Conservation (phyloP, 805 yeast species). For the Wickerhamiella shivajii region DNA sequence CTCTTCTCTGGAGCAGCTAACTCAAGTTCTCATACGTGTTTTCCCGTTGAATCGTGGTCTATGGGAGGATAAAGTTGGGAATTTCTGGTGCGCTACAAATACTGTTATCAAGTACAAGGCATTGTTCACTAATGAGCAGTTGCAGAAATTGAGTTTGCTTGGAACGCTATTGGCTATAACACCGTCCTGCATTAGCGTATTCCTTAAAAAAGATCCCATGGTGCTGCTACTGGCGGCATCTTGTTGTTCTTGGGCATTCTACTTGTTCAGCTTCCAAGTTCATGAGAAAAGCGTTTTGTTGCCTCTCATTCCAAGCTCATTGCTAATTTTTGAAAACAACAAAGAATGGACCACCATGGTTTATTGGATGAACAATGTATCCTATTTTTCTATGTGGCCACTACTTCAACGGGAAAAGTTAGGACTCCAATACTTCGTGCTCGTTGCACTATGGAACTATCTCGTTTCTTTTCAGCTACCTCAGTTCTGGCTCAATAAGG, state of each 20-base stretch:
- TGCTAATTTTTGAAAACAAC: constrained; percentile 39
- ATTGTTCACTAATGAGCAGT: constrained; percentile 37
- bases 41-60: constrained; percentile 90
- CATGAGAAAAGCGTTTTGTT: constrained; percentile 86
- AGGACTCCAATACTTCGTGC: constrained; percentile 51
- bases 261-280: constrained; percentile 83
- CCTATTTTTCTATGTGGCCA: constrained; percentile 81
- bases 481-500: constrained; percentile 32
- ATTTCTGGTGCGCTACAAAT: constrained; percentile 94
- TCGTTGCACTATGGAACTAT: constrained; percentile 61
- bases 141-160: constrained; percentile 37
- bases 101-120: constrained; percentile 54
- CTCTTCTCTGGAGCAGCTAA: constrained; percentile 30
- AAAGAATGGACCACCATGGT: constrained; percentile 36
- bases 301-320: constrained; percentile 73
- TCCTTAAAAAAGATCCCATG: constrained; percentile 23
- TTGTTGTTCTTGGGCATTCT: constrained; percentile 76
- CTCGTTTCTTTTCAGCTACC: constrained; percentile 41
- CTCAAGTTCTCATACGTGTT: constrained; percentile 49
- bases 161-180: constrained; percentile 31
- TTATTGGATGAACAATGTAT: constrained; percentile 76
- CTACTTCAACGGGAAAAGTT: constrained; percentile 63
- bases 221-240: constrained; percentile 60
- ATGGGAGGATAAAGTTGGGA: constrained; percentile 95
- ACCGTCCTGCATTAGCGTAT: constrained; percentile 41